Evolutionary conservation across 306 rosid species (phyloP), one percentile per base, ranked within the genome.

Genomic region (Pyrus betulifolia): DNA sequence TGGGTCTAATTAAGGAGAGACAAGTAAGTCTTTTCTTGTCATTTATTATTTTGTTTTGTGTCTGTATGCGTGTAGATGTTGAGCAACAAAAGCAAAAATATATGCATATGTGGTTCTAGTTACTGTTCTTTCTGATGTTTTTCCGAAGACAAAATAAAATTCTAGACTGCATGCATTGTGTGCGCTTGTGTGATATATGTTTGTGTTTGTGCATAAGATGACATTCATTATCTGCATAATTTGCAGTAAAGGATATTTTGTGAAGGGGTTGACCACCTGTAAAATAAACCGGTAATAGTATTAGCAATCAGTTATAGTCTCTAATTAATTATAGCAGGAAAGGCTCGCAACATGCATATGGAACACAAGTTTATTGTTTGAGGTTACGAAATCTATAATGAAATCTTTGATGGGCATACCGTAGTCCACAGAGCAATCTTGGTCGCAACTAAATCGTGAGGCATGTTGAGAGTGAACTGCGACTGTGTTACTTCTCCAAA

Each of bases 221-320:
- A 52, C 51, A 61, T 25, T 45, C 42, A 2, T 42, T 60, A 11
- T 59, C 52, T 15, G 52, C 77, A 72, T 28, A 74, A 73, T 1
- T 76, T 69, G 71, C 31, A 33, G 71, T 57, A 84, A 93, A 93
- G 98, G 98, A 93, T 93, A 96, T 91, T 96, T 96, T 82, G 99
- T 92, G 65, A 96, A 89, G 60, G 99, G 99, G 79, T 96, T 96
- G 77, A 96, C 98, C 31, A 96, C 98, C 99, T 96, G 99, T 91
- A 83, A 80, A 80, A 79, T 35, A 63, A 72, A 17, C 51, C 60
- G 5, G 33, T 76, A 68, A 77, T 19, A 13, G 46, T 15, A 35
- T 78, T 69, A 38, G 42, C 74, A 21, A 63, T 44, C 45, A 21
- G 69, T 11, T 61, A 19, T 73, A 31, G n/a, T 60, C 67, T 25